Conservation (phyloP, 2,329 filamentous ascomycete genomes). For the Xylariaceae sp. region DNA sequence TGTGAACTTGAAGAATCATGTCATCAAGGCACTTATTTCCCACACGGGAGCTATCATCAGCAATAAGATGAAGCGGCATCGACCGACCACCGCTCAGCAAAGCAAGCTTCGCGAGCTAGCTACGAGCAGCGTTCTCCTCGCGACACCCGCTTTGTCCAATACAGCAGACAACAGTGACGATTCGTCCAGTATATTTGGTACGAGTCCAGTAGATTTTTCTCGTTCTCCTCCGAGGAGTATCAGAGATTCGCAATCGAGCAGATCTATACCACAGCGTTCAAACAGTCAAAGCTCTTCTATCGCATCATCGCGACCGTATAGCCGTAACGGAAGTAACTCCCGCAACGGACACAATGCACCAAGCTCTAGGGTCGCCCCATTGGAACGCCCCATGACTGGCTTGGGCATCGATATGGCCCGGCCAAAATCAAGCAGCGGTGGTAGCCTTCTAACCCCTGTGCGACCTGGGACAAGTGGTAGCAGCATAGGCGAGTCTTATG, state of each 20-base stretch:
- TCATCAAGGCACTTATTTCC: slow-evolving; percentile 89
- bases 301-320: slow-evolving; percentile 41
- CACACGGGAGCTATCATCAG: slow-evolving; percentile 95
- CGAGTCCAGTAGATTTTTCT: slow-evolving; percentile 56
- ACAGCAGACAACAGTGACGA: slow-evolving; percentile 55
- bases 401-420: slow-evolving; percentile 27
- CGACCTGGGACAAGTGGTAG: slow-evolving; percentile 18
- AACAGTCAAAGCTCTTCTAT: slow-evolving; percentile 54
- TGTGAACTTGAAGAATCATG: slow-evolving; percentile 87
- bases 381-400: slow-evolving; percentile 21
- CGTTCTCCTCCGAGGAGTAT: slow-evolving; percentile 56
- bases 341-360: slow-evolving; percentile 27
- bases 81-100: slow-evolving; percentile 76
- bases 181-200: slow-evolving; percentile 53
- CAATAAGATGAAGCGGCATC: slow-evolving; percentile 91
- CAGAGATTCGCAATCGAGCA: slow-evolving; percentile 48
- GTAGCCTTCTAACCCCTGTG: slow-evolving; percentile 12
- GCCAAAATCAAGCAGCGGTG: slow-evolving; percentile 28
- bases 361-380: slow-evolving; percentile 33
- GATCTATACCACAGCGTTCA: slow-evolving; percentile 41
- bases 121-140: slow-evolving; percentile 67
- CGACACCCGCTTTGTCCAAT: slow-evolving; percentile 41
- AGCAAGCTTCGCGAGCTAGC: slow-evolving; percentile 78
- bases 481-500: slow-evolving; percentile 10
- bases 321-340: slow-evolving; percentile 20